A percentile compares a stretch with the other conserved stretches of the same genome.
These are phyloP conservation scores for Nigrospora sphaerica DNA, from an alignment of 2,329 filamentous ascomycete genomes.

Conservation along the genomic window DNA sequence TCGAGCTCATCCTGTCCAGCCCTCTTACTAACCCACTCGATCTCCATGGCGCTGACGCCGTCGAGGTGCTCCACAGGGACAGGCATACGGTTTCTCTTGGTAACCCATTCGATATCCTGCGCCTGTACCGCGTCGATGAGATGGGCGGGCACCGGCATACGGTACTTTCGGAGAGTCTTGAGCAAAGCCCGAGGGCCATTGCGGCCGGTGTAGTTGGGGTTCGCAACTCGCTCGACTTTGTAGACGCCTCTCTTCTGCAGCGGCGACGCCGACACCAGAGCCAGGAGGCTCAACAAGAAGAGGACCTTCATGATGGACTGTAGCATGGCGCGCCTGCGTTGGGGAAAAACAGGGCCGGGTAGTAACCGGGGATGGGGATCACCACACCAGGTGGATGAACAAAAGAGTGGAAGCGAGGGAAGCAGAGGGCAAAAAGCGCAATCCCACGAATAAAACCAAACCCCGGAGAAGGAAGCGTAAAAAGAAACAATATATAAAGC, in stretches of 20 bases:
- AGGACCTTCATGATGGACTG: slow-evolving; percentile 17
- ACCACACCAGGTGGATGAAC: slow-evolving; percentile 18
- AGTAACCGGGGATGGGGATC: slow-evolving; percentile 4
- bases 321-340: slow-evolving; percentile 9
- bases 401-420: slow-evolving; percentile 10
- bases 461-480: too few species aligned
- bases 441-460: too few species aligned
- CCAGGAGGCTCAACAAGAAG: slow-evolving; percentile 17
- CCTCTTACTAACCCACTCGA: slow-evolving; percentile 6
- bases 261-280: slow-evolving; percentile 14
- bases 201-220: slow-evolving; percentile 18
- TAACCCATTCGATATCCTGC: slow-evolving; percentile 16
- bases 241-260: slow-evolving; percentile 22
- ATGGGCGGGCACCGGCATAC: slow-evolving; percentile 20
- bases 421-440: too few species aligned
- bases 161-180: slow-evolving; percentile 23
- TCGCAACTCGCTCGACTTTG: slow-evolving; percentile 22
- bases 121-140: slow-evolving; percentile 12
- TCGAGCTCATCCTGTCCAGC: slow-evolving; percentile 11
- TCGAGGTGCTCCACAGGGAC: not conserved
- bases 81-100: slow-evolving; percentile 12
- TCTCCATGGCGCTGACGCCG: not conserved
- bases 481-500: too few species aligned
- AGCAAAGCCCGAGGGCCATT: slow-evolving; percentile 21
- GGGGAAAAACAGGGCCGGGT: slow-evolving; percentile 1